Evolutionary conservation across 2,329 filamentous ascomycete genomes (phyloP), one percentile per base, ranked within the genome.

Genomic region (Torrubiellomyces zombiae): DNA sequence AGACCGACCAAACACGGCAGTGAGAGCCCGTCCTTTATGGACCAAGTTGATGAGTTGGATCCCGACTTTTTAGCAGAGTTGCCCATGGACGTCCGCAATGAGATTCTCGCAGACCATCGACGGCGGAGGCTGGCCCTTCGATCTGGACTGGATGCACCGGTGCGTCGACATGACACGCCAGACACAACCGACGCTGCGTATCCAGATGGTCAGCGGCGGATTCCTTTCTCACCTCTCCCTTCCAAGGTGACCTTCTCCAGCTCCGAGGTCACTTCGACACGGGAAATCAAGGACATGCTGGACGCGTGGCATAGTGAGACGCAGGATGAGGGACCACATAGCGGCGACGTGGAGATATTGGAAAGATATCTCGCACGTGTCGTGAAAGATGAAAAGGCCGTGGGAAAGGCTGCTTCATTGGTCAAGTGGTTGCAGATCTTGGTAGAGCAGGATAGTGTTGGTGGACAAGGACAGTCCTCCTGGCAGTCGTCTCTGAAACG

Each of bases 41-140:
- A 58, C 6, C 50, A 48, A 5, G 32, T 55, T 1, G 58, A 61
- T 23, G 59, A 66, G 20, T 49, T 81, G 3, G 75, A 81, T 29
- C 57, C 67, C 0, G 71, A 74, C 0, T 85, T 94, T 40, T 68
- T 95, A 3, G 70, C 75, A 1, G 82, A 83, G 10, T 58, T 95
- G 1, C 86, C 86, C 0, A 73, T 78, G 35, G 80, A 92, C 23
- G 66, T 92, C 23, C 70, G 79, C 9, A 58, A 55, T 10, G 85
- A 95, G 48, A 63, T 95, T 6, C 49, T 93, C 3, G 72, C 69
- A 12, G 79, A 92, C 38, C 74, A 85, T 40, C 40, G 40, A 13
- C 47, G 47, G 4, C 46, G 63, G 8, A 67, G 61, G n/a, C 55
- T 75, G 12, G 67, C 69, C 8, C 63, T 69, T 18, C 59, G 53